Evolutionary conservation across 2,329 filamentous ascomycete genomes (phyloP).

Genomic region (Phoma sp.): DNA sequence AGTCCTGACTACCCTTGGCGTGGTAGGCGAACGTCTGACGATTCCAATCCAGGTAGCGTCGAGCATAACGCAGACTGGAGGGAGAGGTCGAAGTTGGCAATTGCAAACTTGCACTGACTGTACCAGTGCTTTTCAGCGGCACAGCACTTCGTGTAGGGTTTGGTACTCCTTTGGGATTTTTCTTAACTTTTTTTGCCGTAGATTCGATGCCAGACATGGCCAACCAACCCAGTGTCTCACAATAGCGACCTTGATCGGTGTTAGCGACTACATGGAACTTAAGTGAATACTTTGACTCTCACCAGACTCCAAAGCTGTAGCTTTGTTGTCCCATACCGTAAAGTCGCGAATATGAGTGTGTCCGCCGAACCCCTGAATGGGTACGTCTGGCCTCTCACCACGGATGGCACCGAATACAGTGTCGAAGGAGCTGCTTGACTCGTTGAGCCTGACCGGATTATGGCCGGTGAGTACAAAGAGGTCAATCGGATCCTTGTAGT

Average conservation of each 20-base stretch:
- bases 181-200: conserved; percentile 52
- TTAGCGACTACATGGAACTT: conserved; percentile 1
- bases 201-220: conserved; percentile 66
- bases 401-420: conserved; percentile 66
- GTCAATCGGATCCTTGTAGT: conserved; percentile 63
- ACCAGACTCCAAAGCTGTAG: conserved; percentile 67
- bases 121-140: conserved; percentile 37
- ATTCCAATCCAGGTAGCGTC: conserved; percentile 73
- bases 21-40: conserved; percentile 70
- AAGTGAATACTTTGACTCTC: neutral
- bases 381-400: conserved; percentile 60
- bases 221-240: conserved; percentile 71
- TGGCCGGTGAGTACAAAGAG: conserved; percentile 70
- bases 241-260: conserved; percentile 59
- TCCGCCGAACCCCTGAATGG: conserved; percentile 70
- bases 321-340: conserved; percentile 66
- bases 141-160: conserved; percentile 50
- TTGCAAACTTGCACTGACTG: conserved; percentile 32
- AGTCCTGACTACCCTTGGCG: conserved; percentile 57
- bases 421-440: conserved; percentile 54
- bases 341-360: conserved; percentile 72
- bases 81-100: conserved; percentile 43
- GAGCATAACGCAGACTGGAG: conserved; percentile 57
- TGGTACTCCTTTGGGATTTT: conserved; percentile 51
- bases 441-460: conserved; percentile 61